A percentile compares a stretch with the other conserved stretches of the same genome.
phyloP scores from a whole-genome alignment of 1,284 basidiomycete species.

The Cystobasidium slooffiae region DNA sequence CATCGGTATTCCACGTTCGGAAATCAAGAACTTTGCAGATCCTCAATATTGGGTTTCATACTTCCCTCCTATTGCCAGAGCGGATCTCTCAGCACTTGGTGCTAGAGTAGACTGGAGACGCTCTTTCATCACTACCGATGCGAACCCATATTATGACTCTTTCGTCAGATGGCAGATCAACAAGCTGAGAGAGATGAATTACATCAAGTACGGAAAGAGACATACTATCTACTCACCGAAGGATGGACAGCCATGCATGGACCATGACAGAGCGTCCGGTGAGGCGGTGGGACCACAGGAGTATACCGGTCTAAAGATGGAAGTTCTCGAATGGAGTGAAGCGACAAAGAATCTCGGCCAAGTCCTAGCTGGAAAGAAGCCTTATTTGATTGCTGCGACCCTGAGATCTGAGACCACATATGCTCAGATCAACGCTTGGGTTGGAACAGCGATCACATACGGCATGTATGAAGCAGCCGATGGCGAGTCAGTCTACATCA shows the following conservation, averaged over 20 bases:
- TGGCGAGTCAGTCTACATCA: constrained; percentile 77
- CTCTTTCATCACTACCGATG: constrained; percentile 90
- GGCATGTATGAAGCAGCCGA: constrained; percentile 87
- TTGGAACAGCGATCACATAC: constrained; percentile 88
- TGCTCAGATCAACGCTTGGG: constrained; percentile 98
- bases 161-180: constrained; percentile 99
- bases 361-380: constrained; percentile 72
- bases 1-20: constrained; percentile 72
- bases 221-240: constrained; percentile 99
- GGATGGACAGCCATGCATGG: constrained; percentile 99
- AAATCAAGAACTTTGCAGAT: constrained; percentile 96
- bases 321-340: constrained; percentile 78
- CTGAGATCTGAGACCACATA: constrained; percentile 98
- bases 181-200: constrained; percentile 80
- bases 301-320: constrained; percentile 95
- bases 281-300: constrained; percentile 96
- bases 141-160: constrained; percentile 95
- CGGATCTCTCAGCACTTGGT: constrained; percentile 83
- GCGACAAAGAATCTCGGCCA: constrained; percentile 66
- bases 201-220: constrained; percentile 97
- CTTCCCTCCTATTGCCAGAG: constrained; percentile 94
- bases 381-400: constrained; percentile 93
- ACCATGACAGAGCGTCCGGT: constrained; percentile 95
- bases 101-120: constrained; percentile 97
- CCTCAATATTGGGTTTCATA: constrained; percentile 88